Conservation (phyloP, 129 eudicot species). For the Scalesia atractyloides region DNA sequence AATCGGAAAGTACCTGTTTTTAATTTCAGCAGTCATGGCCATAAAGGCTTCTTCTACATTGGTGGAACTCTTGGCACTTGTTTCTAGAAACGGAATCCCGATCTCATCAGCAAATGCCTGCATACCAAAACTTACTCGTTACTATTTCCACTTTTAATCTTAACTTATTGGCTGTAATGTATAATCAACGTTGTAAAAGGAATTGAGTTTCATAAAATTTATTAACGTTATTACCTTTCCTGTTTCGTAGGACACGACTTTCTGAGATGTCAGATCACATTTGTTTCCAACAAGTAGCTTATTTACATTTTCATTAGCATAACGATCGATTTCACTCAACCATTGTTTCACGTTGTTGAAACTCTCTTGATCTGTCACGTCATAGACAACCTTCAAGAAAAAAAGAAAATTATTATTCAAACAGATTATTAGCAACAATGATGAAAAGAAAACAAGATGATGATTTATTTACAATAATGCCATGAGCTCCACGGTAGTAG, state of each 20-base stretch:
- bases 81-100: conserved; percentile 93
- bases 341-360: conserved; percentile 88
- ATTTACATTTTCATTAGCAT: conserved; percentile 78
- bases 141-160: background rate
- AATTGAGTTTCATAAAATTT: background rate
- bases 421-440: background rate
- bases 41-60: conserved; percentile 97
- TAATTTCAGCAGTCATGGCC: conserved; percentile 94
- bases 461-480: conserved; percentile 66
- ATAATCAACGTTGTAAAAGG: background rate
- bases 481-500: conserved; percentile 96
- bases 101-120: conserved; percentile 99
- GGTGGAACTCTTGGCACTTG: conserved; percentile 91
- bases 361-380: conserved; percentile 81
- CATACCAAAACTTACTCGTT: conserved; percentile 3
- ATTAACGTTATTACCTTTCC: conserved; percentile 46
- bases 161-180: background rate
- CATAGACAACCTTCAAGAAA: conserved; percentile 60
- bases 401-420: background rate
- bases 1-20: conserved; percentile 60
- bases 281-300: conserved; percentile 84
- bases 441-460: conserved; percentile 9
- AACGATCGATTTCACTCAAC: conserved; percentile 84
- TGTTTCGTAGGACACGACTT: conserved; percentile 59
- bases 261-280: conserved; percentile 54